Evolutionary conservation across 1,284 basidiomycete genomes (phyloP).

Genomic region (Wallemia hederae): DNA sequence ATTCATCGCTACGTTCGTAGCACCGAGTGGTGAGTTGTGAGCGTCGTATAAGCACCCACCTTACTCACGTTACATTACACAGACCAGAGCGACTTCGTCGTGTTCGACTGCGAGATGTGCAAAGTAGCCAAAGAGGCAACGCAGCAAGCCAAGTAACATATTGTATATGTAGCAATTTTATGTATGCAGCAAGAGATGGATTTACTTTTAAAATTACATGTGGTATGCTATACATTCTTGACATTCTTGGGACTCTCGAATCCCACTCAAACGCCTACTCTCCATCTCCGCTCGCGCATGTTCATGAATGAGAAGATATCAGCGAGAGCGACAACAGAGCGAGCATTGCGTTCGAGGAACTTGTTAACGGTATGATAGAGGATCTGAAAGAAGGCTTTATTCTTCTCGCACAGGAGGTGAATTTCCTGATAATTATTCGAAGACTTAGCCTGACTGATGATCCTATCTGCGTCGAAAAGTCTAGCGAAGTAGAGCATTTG

Average conservation of each 20-base stretch:
- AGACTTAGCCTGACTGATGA: conserved; percentile 21
- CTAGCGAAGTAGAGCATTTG: conserved; percentile 53
- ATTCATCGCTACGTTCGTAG: neutral
- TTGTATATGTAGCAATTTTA: too few relatives aligned
- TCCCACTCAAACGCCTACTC: neutral
- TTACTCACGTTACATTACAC: neutral
- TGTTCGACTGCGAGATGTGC: neutral
- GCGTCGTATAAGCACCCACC: neutral
- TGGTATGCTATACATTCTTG: neutral
- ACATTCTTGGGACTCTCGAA: neutral
- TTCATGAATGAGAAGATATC: conserved; percentile 1
- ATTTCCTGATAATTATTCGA: neutral
- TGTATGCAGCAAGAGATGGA: too few relatives aligned
- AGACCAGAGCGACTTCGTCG: neutral
- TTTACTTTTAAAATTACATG: too few relatives aligned
- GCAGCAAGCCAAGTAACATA: too few relatives aligned
- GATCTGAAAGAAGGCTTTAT: neutral
- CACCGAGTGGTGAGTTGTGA: neutral
- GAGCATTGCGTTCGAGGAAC: neutral
- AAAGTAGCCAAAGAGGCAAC: neutral
- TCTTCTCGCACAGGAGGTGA: conserved; percentile 2
- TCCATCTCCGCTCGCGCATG: neutral
- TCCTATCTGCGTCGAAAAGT: conserved; percentile 45
- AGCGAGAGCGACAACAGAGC: neutral
- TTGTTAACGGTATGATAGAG: neutral